phyloP scores from a whole-genome alignment of 2,329 filamentous ascomycete genomes.

The Aspergillus oerlinghausenensis region DNA sequence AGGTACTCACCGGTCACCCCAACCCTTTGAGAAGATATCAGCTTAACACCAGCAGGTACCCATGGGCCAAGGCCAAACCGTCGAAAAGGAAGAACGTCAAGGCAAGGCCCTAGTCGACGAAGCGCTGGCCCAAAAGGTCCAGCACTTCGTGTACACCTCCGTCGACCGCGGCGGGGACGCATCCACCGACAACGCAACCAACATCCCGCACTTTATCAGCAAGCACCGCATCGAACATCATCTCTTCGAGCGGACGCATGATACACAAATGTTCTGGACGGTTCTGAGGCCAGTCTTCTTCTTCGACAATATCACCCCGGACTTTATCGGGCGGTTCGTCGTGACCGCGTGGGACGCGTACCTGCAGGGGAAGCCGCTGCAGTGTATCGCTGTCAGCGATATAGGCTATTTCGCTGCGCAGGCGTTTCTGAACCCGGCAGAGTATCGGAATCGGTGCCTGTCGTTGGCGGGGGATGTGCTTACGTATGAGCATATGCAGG shows the following conservation, averaged over 20 bases:
- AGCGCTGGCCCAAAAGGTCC: constrained; percentile 51
- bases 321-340: constrained; percentile 48
- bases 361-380: constrained; percentile 40
- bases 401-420: constrained; percentile 50
- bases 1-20: constrained; percentile 33
- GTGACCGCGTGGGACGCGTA: constrained; percentile 38
- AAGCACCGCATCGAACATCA: constrained; percentile 61
- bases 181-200: constrained; percentile 49
- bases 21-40: neutral
- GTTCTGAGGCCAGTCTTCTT: constrained; percentile 60
- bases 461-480: constrained; percentile 52
- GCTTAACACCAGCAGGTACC: neutral
- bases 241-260: constrained; percentile 46
- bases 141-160: constrained; percentile 60
- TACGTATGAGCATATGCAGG: constrained; percentile 42
- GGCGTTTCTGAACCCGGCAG: constrained; percentile 44
- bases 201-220: constrained; percentile 58
- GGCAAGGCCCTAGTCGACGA: constrained; percentile 57
- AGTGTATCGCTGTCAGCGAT: constrained; percentile 44
- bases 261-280: constrained; percentile 53
- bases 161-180: constrained; percentile 60
- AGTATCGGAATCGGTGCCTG: constrained; percentile 32
- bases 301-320: constrained; percentile 53
- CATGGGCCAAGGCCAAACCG: constrained; percentile 1
- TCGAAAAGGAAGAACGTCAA: constrained; percentile 46